Evolutionary conservation across 2,329 filamentous ascomycete species (phyloP).

Genomic region (Ophiocordyceps australis): DNA sequence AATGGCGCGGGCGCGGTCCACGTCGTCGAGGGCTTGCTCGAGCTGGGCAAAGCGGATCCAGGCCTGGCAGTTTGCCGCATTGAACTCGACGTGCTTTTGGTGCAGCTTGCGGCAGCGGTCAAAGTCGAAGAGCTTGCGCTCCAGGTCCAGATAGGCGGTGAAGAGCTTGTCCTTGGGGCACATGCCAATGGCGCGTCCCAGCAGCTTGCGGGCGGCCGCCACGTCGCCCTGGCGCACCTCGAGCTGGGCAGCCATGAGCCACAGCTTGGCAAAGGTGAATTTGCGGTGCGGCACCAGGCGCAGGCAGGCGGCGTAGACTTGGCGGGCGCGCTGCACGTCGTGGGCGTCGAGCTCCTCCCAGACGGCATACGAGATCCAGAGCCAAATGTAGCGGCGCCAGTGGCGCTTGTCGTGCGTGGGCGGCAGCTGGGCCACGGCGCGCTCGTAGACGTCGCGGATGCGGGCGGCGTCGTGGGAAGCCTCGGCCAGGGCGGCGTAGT

Average conservation of each 20-base stretch:
- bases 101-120: slow-evolving; percentile 78
- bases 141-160: slow-evolving; percentile 81
- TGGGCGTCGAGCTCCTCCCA: slow-evolving; percentile 83
- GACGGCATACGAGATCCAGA: slow-evolving; percentile 94
- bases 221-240: slow-evolving; percentile 79
- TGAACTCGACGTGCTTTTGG: slow-evolving; percentile 87
- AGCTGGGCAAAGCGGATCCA: slow-evolving; percentile 96
- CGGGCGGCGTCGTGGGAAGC: slow-evolving; percentile 64
- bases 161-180: slow-evolving; percentile 94
- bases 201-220: slow-evolving; percentile 63
- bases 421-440: slow-evolving; percentile 86
- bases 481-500: slow-evolving; percentile 84
- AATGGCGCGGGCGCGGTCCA: slow-evolving; percentile 74
- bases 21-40: slow-evolving; percentile 77
- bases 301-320: slow-evolving; percentile 82
- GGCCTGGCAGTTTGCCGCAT: slow-evolving; percentile 73
- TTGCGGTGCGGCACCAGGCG: slow-evolving; percentile 85
- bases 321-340: slow-evolving; percentile 60
- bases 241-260: slow-evolving; percentile 86
- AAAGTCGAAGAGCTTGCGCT: slow-evolving; percentile 90
- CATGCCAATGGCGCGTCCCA: slow-evolving; percentile 81
- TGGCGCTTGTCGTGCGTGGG: slow-evolving; percentile 93
- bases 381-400: slow-evolving; percentile 92
- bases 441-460: slow-evolving; percentile 84
- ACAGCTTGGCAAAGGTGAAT: slow-evolving; percentile 95